Conservation (phyloP, 352 stramenopile genomes). For the Phytopythium vexans region DNA sequence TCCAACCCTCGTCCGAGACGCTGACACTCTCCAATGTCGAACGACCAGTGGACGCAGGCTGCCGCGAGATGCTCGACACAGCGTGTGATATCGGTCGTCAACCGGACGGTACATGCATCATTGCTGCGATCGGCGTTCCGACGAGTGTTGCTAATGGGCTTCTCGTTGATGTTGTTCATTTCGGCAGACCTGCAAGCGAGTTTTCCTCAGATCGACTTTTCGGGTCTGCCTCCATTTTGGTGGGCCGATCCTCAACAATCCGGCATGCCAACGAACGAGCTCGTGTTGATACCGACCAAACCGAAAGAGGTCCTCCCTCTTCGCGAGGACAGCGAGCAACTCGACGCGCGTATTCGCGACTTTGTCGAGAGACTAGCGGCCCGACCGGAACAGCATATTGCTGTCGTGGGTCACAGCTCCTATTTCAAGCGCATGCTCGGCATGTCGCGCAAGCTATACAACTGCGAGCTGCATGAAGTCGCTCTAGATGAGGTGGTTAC, state of each 20-base stretch:
- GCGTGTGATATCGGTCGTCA: slow-evolving; percentile 77
- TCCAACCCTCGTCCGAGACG: too few species aligned
- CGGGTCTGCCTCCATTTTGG: slow-evolving; percentile 49
- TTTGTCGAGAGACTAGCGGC: slow-evolving; percentile 54
- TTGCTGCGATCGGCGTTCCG: background rate
- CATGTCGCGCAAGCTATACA: slow-evolving; percentile 75
- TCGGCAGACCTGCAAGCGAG: background rate
- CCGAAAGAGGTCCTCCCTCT: slow-evolving; percentile 50
- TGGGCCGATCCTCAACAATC: slow-evolving; percentile 51
- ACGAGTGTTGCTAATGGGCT: background rate
- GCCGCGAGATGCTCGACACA: slow-evolving; percentile 83
- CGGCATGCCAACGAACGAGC: slow-evolving; percentile 12
- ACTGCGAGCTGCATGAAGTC: slow-evolving; percentile 73
- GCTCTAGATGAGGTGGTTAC: slow-evolving; percentile 21
- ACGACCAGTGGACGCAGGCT: slow-evolving; percentile 57
- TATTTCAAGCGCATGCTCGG: slow-evolving; percentile 85
- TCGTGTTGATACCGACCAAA: slow-evolving; percentile 20
- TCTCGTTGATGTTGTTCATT: background rate
- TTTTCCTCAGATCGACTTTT: slow-evolving; percentile 37
- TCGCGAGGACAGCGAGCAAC: slow-evolving; percentile 47
- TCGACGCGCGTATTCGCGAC: slow-evolving; percentile 63
- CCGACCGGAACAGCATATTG: slow-evolving; percentile 68
- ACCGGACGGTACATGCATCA: slow-evolving; percentile 24
- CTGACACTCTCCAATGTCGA: too few species aligned
- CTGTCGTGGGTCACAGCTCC: slow-evolving; percentile 75